Percentiles rank a stretch among this genome's conserved stretches.
Conservation (phyloP, 352 stramenopile species). For the Globisporangium uncinulatum region DNA sequence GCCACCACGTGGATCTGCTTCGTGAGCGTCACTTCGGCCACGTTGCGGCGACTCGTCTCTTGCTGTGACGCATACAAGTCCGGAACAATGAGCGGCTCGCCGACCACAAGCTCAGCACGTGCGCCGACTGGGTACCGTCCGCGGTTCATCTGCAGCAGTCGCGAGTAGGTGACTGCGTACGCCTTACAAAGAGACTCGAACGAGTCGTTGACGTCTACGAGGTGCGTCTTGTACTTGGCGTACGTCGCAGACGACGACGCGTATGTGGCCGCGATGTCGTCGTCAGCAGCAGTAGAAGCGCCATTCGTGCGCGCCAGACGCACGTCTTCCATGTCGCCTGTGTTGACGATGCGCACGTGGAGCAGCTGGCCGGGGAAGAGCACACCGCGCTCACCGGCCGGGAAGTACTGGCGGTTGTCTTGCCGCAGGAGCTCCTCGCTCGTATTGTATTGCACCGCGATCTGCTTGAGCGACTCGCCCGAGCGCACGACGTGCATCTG, state of each 20-base stretch:
- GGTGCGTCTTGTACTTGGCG: conserved; percentile 67
- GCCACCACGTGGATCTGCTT: conserved; percentile 86
- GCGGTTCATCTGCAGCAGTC: conserved; percentile 77
- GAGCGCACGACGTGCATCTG: conserved; percentile 77
- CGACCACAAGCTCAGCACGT: conserved; percentile 48
- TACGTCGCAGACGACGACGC: conserved; percentile 37
- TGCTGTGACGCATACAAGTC: conserved; percentile 48
- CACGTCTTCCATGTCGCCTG: conserved; percentile 48
- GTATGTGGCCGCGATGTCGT: conserved; percentile 13
- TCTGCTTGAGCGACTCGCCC: conserved; percentile 61
- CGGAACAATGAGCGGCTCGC: conserved; percentile 71
- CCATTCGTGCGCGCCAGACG: neutral
- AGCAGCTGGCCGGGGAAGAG: conserved; percentile 69
- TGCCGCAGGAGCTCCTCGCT: conserved; percentile 70
- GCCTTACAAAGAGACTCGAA: conserved; percentile 67
- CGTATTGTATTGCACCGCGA: conserved; percentile 77
- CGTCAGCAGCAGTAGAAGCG: neutral
- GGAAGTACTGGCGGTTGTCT: conserved; percentile 80
- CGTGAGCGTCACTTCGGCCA: conserved; percentile 77
- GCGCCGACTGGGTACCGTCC: conserved; percentile 59
- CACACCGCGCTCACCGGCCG: conserved; percentile 58
- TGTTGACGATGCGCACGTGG: conserved; percentile 75
- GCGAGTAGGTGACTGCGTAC: conserved; percentile 63
- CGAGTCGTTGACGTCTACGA: conserved; percentile 41
- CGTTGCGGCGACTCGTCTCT: conserved; percentile 54